A percentile compares a stretch with the other conserved stretches of the same genome.
Evolutionary conservation across 2,329 filamentous ascomycete genomes (phyloP).

Genomic region (Stenocarpella maydis): DNA sequence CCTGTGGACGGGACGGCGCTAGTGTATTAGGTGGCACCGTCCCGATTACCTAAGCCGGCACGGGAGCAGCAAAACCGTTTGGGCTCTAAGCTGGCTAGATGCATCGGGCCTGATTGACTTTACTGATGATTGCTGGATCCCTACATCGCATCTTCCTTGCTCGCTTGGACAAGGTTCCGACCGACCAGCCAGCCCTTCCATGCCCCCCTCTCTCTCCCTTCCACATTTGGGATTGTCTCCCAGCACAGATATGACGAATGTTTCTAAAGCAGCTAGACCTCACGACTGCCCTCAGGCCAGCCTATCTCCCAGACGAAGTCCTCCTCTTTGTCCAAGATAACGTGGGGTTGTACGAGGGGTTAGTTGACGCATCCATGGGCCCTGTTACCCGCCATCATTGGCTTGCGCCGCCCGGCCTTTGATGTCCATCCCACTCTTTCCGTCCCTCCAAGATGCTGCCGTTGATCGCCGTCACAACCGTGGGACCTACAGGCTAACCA

Average conservation of each 20-base stretch:
- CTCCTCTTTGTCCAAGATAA: constrained; percentile 97
- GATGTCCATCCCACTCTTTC: constrained; percentile 35
- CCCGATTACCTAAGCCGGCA: constrained; percentile 11
- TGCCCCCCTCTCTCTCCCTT: constrained; percentile 5
- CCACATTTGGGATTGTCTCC: constrained; percentile 39
- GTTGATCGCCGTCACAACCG: background rate
- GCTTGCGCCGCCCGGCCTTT: background rate
- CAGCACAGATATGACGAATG: constrained; percentile 75
- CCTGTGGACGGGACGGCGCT: constrained; percentile 20
- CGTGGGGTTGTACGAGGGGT: constrained; percentile 98
- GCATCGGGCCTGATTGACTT: constrained; percentile 24
- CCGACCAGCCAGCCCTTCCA: background rate
- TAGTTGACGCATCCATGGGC: constrained; percentile 48
- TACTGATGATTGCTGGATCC: constrained; percentile 4
- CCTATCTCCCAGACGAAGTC: constrained; percentile 91
- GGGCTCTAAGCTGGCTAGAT: constrained; percentile 16
- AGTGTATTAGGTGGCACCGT: background rate
- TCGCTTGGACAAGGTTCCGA: background rate
- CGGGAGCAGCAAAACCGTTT: background rate
- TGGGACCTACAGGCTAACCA: background rate
- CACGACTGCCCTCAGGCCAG: constrained; percentile 93
- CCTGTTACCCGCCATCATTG: constrained; percentile 16
- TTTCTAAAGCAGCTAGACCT: constrained; percentile 96
- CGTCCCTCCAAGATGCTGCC: constrained; percentile 14
- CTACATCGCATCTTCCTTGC: background rate